These are phyloP conservation scores for Rutstroemia sp. DNA, from an alignment of 2,329 filamentous ascomycete species.

Conservation along the genomic window DNA sequence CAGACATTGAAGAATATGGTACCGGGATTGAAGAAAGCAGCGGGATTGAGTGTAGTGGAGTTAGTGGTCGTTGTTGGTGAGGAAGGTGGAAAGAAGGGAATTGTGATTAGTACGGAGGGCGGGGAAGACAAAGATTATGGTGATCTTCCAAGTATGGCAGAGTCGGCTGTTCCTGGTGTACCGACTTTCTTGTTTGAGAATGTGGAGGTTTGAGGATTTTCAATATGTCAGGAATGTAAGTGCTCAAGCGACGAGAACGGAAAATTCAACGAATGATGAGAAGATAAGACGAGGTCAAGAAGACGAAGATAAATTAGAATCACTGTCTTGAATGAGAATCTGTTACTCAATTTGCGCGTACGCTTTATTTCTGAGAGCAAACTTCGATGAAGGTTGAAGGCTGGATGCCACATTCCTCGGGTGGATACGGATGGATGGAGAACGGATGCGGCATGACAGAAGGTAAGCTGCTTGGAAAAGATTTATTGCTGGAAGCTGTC, in stretches of 20 bases:
- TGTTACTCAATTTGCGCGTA: too few relatives aligned
- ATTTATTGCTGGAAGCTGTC: too few relatives aligned
- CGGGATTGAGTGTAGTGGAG: slow-evolving; percentile 63
- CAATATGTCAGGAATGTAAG: neutral
- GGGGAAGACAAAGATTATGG: slow-evolving; percentile 53
- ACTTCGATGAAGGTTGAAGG: too few relatives aligned
- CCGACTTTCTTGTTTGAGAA: slow-evolving; percentile 86
- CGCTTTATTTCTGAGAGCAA: too few relatives aligned
- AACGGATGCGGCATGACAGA: too few relatives aligned
- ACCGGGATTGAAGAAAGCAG: slow-evolving; percentile 67
- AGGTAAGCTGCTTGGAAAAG: too few relatives aligned
- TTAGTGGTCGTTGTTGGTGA: slow-evolving; percentile 61
- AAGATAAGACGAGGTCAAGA: neutral
- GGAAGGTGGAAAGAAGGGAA: slow-evolving; percentile 61
- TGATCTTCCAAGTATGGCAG: slow-evolving; percentile 53
- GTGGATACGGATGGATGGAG: too few relatives aligned
- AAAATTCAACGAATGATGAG: too few relatives aligned
- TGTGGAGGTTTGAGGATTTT: slow-evolving; percentile 35
- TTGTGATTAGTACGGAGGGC: slow-evolving; percentile 42
- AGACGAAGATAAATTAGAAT: too few relatives aligned
- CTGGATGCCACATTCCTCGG: too few relatives aligned
- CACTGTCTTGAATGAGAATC: too few relatives aligned
- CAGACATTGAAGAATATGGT: slow-evolving; percentile 71
- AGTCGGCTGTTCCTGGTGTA: slow-evolving; percentile 70
- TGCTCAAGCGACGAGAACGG: neutral